These are phyloP conservation scores for Nannizziopsis arthrosporioides DNA, from an alignment of 2,329 filamentous ascomycete species.

Conservation along the genomic window DNA sequence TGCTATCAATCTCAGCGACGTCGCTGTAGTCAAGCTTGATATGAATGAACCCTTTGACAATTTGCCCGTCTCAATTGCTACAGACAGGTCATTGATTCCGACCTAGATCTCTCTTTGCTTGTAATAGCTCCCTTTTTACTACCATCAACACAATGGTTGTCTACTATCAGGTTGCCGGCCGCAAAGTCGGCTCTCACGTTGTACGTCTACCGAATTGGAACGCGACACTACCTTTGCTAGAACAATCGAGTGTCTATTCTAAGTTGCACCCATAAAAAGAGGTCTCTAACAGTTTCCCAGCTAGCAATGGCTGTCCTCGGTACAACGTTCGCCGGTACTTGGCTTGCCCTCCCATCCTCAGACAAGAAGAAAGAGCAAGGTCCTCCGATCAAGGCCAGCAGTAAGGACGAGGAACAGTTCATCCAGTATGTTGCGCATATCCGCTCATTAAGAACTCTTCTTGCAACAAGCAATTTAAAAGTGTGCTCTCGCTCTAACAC, in stretches of 20 bases:
- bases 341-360: conserved; percentile 35
- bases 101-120: not conserved
- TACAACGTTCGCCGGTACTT: conserved; percentile 38
- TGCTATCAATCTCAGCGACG: conserved; percentile 7
- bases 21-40: not conserved
- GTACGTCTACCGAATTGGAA: conserved; percentile 30
- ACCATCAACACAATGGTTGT: conserved; percentile 36
- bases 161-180: conserved; percentile 42
- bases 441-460: not conserved
- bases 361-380: conserved; percentile 37
- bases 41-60: not conserved
- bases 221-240: conserved; percentile 17
- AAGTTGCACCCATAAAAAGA: not conserved
- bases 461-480: not conserved
- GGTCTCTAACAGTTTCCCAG: conserved; percentile 27
- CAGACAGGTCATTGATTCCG: not conserved
- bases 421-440: conserved; percentile 46
- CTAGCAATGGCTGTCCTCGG: conserved; percentile 50
- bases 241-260: not conserved
- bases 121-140: not conserved
- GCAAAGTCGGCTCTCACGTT: conserved; percentile 42
- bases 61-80: conserved; percentile 1
- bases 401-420: conserved; percentile 58
- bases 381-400: conserved; percentile 52
- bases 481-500: not conserved